phyloP scores from a whole-genome alignment of 495 filamentous ascomycete species.

The Podospora pseudocomata region DNA sequence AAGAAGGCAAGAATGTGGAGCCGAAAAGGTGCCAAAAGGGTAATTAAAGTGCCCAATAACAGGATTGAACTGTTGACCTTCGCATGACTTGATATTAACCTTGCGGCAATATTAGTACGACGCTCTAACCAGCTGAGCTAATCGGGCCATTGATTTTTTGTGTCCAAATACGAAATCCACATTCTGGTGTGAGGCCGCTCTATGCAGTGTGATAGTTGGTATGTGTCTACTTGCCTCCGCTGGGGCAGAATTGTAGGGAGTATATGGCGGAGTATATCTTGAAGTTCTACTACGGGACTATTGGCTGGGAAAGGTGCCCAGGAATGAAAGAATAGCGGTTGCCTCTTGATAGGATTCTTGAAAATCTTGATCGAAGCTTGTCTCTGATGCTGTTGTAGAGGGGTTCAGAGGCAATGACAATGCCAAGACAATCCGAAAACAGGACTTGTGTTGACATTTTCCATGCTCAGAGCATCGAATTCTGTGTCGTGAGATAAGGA shows the following conservation, averaged over 20 bases:
- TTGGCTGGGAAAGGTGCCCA: background rate
- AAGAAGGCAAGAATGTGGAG: no score
- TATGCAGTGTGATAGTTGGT: no score
- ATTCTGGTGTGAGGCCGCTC: no score
- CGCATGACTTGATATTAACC: constrained; percentile 11
- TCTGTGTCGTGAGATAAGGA: no score
- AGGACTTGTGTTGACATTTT: no score
- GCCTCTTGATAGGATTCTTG: no score
- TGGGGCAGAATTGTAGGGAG: background rate
- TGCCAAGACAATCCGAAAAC: no score
- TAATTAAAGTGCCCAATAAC: constrained; percentile 6
- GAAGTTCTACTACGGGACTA: background rate
- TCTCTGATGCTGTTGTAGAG: no score
- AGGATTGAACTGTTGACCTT: constrained; percentile 17
- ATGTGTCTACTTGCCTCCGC: background rate
- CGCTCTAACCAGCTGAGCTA: background rate
- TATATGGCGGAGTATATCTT: constrained; percentile 3
- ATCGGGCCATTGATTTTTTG: background rate
- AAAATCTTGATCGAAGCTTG: no score
- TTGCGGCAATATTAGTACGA: background rate
- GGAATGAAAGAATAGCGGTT: background rate
- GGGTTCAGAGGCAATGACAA: no score
- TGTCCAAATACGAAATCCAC: no score
- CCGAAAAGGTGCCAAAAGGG: background rate
- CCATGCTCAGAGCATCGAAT: no score